Evolutionary conservation across 2,329 filamentous ascomycete genomes (phyloP).

Genomic region (Aspergillus felis): DNA sequence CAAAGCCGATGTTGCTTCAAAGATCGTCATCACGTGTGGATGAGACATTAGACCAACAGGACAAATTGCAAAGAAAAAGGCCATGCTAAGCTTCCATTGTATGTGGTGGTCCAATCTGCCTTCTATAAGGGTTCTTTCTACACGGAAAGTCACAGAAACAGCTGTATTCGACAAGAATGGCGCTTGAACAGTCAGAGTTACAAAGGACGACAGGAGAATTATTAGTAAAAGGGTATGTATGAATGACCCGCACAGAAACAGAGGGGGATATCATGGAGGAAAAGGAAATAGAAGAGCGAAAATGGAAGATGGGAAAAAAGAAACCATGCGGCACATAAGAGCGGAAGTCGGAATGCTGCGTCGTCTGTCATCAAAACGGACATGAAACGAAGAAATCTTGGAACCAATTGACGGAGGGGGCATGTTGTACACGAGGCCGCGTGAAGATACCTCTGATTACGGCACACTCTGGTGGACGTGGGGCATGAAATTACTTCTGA

Average conservation of each 20-base stretch:
- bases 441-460: constrained; percentile 17
- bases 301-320: constrained; percentile 15
- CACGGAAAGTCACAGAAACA: constrained; percentile 5
- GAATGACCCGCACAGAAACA: constrained; percentile 33
- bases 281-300: constrained; percentile 21
- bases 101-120: constrained; percentile 11
- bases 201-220: constrained; percentile 15
- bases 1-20: not conserved
- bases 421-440: constrained; percentile 34
- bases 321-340: constrained; percentile 18
- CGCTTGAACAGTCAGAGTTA: constrained; percentile 13
- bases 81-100: not conserved
- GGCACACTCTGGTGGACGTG: constrained; percentile 3
- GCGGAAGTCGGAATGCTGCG: constrained; percentile 36
- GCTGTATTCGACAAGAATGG: constrained; percentile 4
- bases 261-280: constrained; percentile 43
- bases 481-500: constrained; percentile 30
- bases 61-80: not conserved
- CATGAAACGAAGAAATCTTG: constrained; percentile 30
- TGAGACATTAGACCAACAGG: not conserved
- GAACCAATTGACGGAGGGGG: constrained; percentile 17
- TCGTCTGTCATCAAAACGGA: constrained; percentile 41
- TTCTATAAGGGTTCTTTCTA: constrained; percentile 17
- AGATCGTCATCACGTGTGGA: not conserved
- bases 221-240: constrained; percentile 32